These are phyloP conservation scores for Blumeria hordei DNA, from an alignment of 2,329 filamentous ascomycete species.

Conservation along the genomic window DNA sequence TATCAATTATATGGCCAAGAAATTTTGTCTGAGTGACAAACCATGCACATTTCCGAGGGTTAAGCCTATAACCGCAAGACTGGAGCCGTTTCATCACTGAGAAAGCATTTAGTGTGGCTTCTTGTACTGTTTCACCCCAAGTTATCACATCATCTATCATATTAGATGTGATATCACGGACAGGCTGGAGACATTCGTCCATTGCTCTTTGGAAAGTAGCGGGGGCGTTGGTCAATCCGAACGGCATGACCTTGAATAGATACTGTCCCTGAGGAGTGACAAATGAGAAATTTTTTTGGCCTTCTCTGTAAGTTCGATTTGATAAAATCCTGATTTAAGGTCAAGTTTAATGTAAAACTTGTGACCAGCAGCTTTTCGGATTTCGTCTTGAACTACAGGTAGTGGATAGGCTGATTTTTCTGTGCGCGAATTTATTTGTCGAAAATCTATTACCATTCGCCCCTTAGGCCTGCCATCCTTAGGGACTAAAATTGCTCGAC, in stretches of 20 bases:
- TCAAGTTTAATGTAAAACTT: slow-evolving; percentile 1
- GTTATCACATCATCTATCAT: slow-evolving; percentile 1
- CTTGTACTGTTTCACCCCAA: background rate
- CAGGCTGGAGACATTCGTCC: background rate
- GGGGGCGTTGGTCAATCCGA: background rate
- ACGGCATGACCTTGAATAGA: background rate
- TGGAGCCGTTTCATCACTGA: background rate
- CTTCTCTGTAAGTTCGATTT: slow-evolving; percentile 1
- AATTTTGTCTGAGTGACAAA: background rate
- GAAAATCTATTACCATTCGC: background rate
- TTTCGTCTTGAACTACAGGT: background rate
- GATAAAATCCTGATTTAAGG: background rate
- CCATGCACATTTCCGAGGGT: background rate
- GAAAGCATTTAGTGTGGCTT: background rate
- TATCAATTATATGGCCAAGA: background rate
- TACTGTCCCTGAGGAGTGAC: background rate
- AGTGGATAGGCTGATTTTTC: background rate
- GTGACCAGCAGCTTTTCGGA: background rate
- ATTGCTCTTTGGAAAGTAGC: background rate
- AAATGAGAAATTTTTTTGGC: background rate
- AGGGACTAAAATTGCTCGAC: background rate
- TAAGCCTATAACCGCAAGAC: background rate
- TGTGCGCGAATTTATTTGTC: background rate
- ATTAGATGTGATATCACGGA: slow-evolving; percentile 1
- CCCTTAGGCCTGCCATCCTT: background rate